Conservation (phyloP, 768 basidiomycete species). For the Boletus pseudopeckii region DNA sequence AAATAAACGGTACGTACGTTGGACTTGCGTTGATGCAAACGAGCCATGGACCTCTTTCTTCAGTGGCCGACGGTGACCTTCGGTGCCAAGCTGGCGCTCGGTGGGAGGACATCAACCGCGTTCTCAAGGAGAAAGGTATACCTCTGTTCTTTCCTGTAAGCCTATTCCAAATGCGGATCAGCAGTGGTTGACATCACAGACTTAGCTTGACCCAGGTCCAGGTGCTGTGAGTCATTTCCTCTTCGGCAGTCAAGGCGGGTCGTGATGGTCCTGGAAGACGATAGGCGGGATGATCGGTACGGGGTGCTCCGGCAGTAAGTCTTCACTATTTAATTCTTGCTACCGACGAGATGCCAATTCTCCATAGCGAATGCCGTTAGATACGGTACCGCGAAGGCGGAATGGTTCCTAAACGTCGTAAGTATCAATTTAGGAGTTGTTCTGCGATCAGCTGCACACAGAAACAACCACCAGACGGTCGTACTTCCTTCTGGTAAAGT, state of each 20-base stretch:
- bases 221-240: constrained; percentile 49
- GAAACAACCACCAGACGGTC: constrained; percentile 52
- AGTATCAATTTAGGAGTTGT: constrained; percentile 23
- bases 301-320: constrained; percentile 79
- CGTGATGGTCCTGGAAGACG: constrained; percentile 41
- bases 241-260: not conserved
- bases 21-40: not conserved
- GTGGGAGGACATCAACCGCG: constrained; percentile 77
- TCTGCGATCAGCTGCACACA: not conserved
- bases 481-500: constrained; percentile 84
- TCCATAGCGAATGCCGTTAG: constrained; percentile 69
- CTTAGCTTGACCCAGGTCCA: constrained; percentile 67
- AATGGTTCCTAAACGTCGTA: constrained; percentile 84
- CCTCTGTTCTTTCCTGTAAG: constrained; percentile 85
- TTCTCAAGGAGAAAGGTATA: constrained; percentile 64
- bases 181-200: not conserved
- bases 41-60: not conserved
- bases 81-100: constrained; percentile 71
- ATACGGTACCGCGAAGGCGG: constrained; percentile 84
- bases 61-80: constrained; percentile 71
- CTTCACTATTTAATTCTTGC: not conserved
- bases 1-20: constrained; percentile 46
- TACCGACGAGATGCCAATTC: not conserved
- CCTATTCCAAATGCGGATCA: not conserved
- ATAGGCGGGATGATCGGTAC: constrained; percentile 90